Base-by-base conservation (phyloP, 2,329 filamentous ascomycete species). In the Laburnicola sp. region DNA sequence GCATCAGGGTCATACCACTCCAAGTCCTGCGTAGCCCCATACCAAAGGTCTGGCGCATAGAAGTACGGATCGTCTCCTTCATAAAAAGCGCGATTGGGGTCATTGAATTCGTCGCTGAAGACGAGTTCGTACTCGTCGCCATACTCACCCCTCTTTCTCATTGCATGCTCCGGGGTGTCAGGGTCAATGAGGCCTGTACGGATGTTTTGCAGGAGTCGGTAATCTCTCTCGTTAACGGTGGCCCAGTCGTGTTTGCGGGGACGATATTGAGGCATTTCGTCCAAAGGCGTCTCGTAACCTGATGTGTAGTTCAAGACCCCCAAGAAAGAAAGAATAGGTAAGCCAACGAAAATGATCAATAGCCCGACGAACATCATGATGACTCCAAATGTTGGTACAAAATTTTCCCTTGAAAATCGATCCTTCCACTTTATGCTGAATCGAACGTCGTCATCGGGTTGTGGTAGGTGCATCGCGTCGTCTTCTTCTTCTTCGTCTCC, bases 61-160 rank as follows among this genome's bases (percentile, higher is more conserved):
- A 77, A 83, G 62, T 77, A 83, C 1, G 80, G 79, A 58, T 83
- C 81, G 55, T 83, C 81, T n/a, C 80, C 80, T 27, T 76, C 73
- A 54, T 82, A 83, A 58, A 83, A 83, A 0, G 79, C 80, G 27
- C 80, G 70, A 46, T 79, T 78, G 34, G 76, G 65, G 6, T 74
- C 68, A 53, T 82, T 82, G 66, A 83, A 83, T 54, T 83, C 81
- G 51, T 83, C 81, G 51, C 79, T 82, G 60, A 82, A 83, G 0
- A 82, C 79, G 2, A 83, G 62, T 9, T 76, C 72, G 28, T 80
- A 68, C 4, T 73, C 71, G 27, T 77, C 74, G 6, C 76, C 76
- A 50, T 78, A 72, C 23, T 79, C 69, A 8, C 78, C 76, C 23
- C 64, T 75, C 49, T 75, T 74, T 0, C 71, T 79, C 65, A 70